phyloP scores from a whole-genome alignment of 305 asterid species.

The Fraxinus albicans region DNA sequence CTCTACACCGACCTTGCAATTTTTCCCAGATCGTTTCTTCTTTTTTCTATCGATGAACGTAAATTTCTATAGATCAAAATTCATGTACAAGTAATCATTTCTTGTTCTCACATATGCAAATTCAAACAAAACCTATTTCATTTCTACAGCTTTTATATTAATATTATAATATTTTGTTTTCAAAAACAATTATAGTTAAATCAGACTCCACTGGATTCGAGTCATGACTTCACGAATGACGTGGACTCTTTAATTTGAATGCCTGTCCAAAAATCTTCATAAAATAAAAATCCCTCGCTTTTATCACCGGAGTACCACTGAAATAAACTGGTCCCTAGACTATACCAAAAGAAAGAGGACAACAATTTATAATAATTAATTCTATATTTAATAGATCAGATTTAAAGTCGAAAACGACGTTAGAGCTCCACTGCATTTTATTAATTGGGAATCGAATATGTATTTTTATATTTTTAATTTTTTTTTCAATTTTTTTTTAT shows the following conservation, averaged over 20 bases:
- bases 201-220: too few relatives aligned
- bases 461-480: too few relatives aligned
- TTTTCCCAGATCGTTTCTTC: conserved; percentile 10
- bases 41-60: too few relatives aligned
- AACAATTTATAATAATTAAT: too few relatives aligned
- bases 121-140: conserved; percentile 24
- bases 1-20: conserved; percentile 18
- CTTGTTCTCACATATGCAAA: conserved; percentile 22
- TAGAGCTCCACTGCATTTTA: background rate
- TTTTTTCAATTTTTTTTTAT: too few relatives aligned
- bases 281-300: background rate
- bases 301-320: background rate
- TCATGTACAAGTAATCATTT: conserved; percentile 19
- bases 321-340: background rate
- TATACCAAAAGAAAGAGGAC: background rate
- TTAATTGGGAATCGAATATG: background rate
- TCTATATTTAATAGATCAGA: background rate
- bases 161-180: too few relatives aligned
- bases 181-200: too few relatives aligned
- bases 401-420: background rate
- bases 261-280: background rate
- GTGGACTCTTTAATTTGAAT: too few relatives aligned
- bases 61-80: too few relatives aligned
- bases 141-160: background rate
- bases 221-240: too few relatives aligned